phyloP scores from a whole-genome alignment of 805 yeast species.

The Myxozyma nipponensis region DNA sequence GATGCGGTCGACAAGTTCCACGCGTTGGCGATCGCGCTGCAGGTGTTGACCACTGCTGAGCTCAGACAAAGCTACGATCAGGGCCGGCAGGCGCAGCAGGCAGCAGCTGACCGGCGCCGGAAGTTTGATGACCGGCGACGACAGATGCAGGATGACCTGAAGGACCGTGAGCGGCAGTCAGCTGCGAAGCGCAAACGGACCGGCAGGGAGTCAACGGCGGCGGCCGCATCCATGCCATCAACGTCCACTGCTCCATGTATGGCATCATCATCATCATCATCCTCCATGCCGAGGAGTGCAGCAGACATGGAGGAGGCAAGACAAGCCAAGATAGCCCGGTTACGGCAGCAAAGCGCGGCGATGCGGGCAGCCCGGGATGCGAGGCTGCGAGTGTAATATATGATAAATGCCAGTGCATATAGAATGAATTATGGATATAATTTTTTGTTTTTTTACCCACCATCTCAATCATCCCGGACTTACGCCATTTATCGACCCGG shows the following conservation, averaged over 20 bases:
- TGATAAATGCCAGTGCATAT: background rate
- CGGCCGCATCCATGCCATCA: slow-evolving; percentile 1
- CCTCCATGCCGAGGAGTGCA: too few species aligned
- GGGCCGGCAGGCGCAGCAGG: slow-evolving; percentile 13
- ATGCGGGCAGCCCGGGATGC: slow-evolving; percentile 20
- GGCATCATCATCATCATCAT: too few species aligned
- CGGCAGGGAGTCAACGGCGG: background rate
- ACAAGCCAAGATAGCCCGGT: slow-evolving; percentile 17
- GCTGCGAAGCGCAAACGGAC: background rate
- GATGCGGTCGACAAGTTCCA: slow-evolving; percentile 85
- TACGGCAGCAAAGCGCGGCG: slow-evolving; percentile 22
- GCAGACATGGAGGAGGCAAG: slow-evolving; percentile 9
- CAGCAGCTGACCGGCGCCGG: slow-evolving; percentile 14
- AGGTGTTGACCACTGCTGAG: slow-evolving; percentile 72
- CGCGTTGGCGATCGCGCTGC: slow-evolving; percentile 93
- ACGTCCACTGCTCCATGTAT: background rate
- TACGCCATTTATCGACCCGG: too few species aligned
- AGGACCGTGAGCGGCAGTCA: slow-evolving; percentile 15
- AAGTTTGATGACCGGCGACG: slow-evolving; percentile 18
- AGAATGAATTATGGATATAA: background rate
- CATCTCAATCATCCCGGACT: background rate
- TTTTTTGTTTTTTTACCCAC: background rate
- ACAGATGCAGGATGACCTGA: slow-evolving; percentile 21
- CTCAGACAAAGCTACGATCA: slow-evolving; percentile 80
- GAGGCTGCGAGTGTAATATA: slow-evolving; percentile 4